Conservation (phyloP, 108 stramenopile species). For the Pseudonitzschia multiseries region DNA sequence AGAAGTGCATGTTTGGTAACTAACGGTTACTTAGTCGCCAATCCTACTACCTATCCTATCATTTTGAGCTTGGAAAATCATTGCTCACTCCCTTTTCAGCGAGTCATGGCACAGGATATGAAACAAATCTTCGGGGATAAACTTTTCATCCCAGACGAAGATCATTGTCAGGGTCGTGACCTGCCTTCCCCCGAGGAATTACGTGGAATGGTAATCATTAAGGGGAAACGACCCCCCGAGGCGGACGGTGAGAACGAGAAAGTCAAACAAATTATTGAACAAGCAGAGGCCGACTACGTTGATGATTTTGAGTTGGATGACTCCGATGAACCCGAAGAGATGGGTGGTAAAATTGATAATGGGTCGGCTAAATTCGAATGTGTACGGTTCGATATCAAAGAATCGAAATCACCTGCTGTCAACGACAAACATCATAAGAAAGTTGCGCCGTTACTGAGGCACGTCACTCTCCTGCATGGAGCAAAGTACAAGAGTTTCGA, state of each 20-base stretch:
- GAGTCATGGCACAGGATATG: conserved; percentile 74
- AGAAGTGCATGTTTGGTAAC: conserved; percentile 68
- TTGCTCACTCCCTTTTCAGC: conserved; percentile 83
- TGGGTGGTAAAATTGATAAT: too few relatives aligned
- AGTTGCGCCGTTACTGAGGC: conserved; percentile 52
- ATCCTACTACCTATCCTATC: conserved; percentile 79
- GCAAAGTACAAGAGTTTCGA: conserved; percentile 51
- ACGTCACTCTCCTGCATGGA: conserved; percentile 71
- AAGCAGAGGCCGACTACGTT: conserved; percentile 29
- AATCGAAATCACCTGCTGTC: too few relatives aligned
- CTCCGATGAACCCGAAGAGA: too few relatives aligned
- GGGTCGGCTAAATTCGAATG: too few relatives aligned
- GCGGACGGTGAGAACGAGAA: conserved; percentile 36
- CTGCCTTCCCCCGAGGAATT: conserved; percentile 77
- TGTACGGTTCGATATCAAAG: too few relatives aligned
- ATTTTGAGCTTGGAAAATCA: conserved; percentile 97
- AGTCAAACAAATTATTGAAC: neutral
- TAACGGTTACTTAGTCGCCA: conserved; percentile 47
- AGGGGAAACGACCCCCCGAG: conserved; percentile 75
- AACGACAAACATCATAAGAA: conserved; percentile 3
- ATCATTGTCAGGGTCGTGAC: conserved; percentile 24
- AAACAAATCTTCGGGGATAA: conserved; percentile 57
- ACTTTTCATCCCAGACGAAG: conserved; percentile 58
- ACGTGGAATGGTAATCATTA: conserved; percentile 80
- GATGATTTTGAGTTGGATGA: conserved; percentile 17